Base-by-base conservation (phyloP, 2,329 filamentous ascomycete species). In the Trichoderma sp. region DNA sequence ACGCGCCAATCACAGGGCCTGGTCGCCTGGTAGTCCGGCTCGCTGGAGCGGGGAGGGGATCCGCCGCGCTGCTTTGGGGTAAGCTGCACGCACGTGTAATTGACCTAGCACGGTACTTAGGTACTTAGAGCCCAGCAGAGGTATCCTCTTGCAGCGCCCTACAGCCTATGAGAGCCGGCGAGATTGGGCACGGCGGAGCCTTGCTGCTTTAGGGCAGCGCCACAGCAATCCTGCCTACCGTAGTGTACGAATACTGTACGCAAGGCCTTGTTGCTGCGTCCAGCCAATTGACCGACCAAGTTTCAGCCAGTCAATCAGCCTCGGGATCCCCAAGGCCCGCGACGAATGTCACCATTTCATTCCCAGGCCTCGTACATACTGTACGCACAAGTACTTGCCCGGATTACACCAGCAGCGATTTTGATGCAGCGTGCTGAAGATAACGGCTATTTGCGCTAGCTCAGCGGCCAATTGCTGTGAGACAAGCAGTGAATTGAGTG, bases 21-120 rank as follows among this genome's bases (percentile, higher is more conserved):
- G 39, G 28, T 53, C 39, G 57, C 57, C 6, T 55, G 9, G 28
- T n/a, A 20, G 65, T 28, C 50, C 32, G 28, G 65, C 50, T 36
- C 57, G 23, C 13, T 61, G 53, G 66, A 61, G 55, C 34, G 58
- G 68, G 68, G 59, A 70, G 58, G 30, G 26, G 62, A 70, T 55
- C 43, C 68, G 47, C 47, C 23, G 58, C 6, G 15, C 68, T 70
- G 28, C 43, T 70, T 70, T 70, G 68, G 68, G 68, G 59, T 28
- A 70, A 70, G 68, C 58, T 28, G 68, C 47, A 63, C 58, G 67
- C 67, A 69, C 57, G 67, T 69, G 65, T 70, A 55, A 43, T 70
- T 64, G 55, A 70, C 55, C 62, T 43, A 53, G 34, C 15, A 57
- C 17, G 32, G n/a, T 50, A 50, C n/a, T n/a, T 34, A 12, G 39